These are phyloP conservation scores for Eutypa lata DNA, from an alignment of 2,329 filamentous ascomycete genomes.

Conservation along the genomic window DNA sequence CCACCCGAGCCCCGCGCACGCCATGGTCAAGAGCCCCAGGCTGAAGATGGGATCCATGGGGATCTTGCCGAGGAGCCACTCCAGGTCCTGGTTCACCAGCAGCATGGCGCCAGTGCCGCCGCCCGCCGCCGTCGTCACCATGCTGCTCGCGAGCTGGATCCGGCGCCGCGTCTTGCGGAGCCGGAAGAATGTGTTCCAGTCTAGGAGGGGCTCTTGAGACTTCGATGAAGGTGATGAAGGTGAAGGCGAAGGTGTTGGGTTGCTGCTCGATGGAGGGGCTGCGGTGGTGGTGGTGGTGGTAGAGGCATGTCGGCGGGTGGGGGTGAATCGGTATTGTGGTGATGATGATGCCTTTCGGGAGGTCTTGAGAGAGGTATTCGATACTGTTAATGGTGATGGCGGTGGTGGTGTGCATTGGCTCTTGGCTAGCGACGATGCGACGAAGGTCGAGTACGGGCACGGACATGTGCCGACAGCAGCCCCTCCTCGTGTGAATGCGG, in stretches of 20 bases:
- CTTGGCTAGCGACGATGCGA: slow-evolving; percentile 15
- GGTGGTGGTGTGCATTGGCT: slow-evolving; percentile 18
- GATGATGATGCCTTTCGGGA: slow-evolving; percentile 9
- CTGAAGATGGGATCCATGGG: slow-evolving; percentile 87
- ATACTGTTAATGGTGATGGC: slow-evolving; percentile 7
- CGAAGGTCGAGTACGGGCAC: slow-evolving; percentile 20
- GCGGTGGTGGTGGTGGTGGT: slow-evolving; percentile 22
- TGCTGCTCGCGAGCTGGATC: slow-evolving; percentile 76
- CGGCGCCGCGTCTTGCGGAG: slow-evolving; percentile 82
- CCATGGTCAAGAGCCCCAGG: slow-evolving; percentile 75
- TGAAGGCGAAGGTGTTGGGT: not conserved
- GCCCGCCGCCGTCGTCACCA: slow-evolving; percentile 59
- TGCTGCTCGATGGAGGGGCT: slow-evolving; percentile 25
- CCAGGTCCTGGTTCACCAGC: slow-evolving; percentile 68
- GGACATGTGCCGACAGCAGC: slow-evolving; percentile 9
- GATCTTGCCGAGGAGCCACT: slow-evolving; percentile 66
- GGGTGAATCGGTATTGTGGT: slow-evolving; percentile 19
- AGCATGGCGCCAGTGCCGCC: slow-evolving; percentile 63
- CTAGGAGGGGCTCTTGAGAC: slow-evolving; percentile 40
- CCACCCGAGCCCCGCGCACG: slow-evolving; percentile 81
- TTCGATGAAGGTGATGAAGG: not conserved
- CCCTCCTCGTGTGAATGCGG: slow-evolving; percentile 21
- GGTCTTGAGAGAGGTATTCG: slow-evolving; percentile 5
- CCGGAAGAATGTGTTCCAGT: slow-evolving; percentile 92
- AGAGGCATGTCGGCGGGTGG: slow-evolving; percentile 22